phyloP scores from a whole-genome alignment of 768 basidiomycete genomes.

The Suillus cothurnatus region DNA sequence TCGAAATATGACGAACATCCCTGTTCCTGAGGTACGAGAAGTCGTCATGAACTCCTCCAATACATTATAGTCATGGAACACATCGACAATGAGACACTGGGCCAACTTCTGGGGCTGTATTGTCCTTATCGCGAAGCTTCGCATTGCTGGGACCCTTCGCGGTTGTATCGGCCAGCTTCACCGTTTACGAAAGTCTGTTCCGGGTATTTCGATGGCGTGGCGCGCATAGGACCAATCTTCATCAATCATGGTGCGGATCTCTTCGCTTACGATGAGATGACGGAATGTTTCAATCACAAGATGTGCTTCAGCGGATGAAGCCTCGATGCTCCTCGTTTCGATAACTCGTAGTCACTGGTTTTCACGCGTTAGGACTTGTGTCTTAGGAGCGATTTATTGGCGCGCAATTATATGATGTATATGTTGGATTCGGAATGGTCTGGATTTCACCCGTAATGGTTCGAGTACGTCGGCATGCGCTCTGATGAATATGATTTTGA shows the following conservation, averaged over 20 bases:
- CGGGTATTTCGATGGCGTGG: not conserved
- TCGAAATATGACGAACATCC: not conserved
- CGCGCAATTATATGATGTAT: constrained; percentile 15
- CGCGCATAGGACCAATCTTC: not conserved
- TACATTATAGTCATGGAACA: constrained; percentile 22
- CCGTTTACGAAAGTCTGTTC: not conserved
- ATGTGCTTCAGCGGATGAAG: constrained; percentile 1
- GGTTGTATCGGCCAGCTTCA: constrained; percentile 31
- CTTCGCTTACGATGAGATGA: constrained; percentile 3
- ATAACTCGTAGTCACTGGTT: constrained; percentile 18
- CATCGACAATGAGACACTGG: constrained; percentile 26
- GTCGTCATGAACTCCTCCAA: not conserved
- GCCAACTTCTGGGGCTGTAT: constrained; percentile 27
- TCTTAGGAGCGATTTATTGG: constrained; percentile 22
- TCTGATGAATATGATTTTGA: not conserved
- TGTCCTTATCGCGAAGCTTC: constrained; percentile 21
- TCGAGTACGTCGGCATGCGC: constrained; percentile 18
- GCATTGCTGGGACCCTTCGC: constrained; percentile 30
- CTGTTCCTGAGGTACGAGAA: not conserved
- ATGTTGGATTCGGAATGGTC: constrained; percentile 21
- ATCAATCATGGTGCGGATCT: not conserved
- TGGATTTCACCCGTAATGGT: constrained; percentile 23
- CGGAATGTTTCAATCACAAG: constrained; percentile 2
- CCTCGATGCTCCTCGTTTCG: not conserved
- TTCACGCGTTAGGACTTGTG: constrained; percentile 24